Base-by-base conservation (phyloP, 1,139 yeast species). In the Zygosaccharomyces sapae region DNA sequence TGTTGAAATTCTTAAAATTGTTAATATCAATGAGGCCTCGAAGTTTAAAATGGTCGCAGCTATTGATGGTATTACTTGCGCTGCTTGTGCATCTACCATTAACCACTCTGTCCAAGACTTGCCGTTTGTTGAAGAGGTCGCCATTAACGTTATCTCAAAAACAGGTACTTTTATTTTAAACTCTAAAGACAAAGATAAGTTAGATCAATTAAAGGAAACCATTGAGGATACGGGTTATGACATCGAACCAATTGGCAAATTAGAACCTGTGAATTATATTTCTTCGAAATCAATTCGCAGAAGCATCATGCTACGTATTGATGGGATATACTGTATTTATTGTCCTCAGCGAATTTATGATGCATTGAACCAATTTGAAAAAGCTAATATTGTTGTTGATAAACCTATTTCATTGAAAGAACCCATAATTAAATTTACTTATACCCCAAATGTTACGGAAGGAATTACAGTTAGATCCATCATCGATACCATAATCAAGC, bases 51-150 rank as follows among this genome's bases (percentile, higher is more conserved):
- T 83, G 5, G 70, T 73, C 6, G 88, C 87, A 1, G 67, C 79
- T 0, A 77, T 85, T 43, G 86, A 83, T 3, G 92, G 92, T 3
- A 83, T 85, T 66, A 80, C 89, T 0, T 85, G 92, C 67, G 80
- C 86, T 4, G 79, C 88, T 0, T 85, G 94, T 63, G 79, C 80
- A 1, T 72, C 72, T 42, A 70, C 88, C 0, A 79, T 85, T 29
- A 66, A 69, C 7, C 65, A 71, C 16, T 77, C 81, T 0, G 76
- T 79, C 1, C 59, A 70, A 4, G 75, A 71, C 5, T 65, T 82
- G 33, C 77, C 80, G 0, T 81, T 77, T 61, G 75, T 84, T 2
- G 65, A 73, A 12, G 80, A 77, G 25, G 70, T 73, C 33, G 77
- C 77, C 8, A 72, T 85, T 33, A 80, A 79, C 53, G 71, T 77